Evolutionary conservation across 768 basidiomycete species (phyloP), one percentile per base, ranked within the genome.

Genomic region (Pleurotus tuoliensis): DNA sequence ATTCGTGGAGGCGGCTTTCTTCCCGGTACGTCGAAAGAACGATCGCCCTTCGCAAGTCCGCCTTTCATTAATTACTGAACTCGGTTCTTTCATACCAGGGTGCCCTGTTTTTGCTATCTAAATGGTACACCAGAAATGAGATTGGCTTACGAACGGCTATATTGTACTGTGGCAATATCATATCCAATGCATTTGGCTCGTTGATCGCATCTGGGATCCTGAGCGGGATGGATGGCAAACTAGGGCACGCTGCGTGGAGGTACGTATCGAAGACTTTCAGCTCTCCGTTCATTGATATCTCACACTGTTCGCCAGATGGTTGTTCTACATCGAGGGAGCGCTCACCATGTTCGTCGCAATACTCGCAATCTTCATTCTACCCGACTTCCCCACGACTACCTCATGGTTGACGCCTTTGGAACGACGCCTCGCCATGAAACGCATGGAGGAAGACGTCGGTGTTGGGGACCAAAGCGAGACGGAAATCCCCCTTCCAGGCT

Each of bases 101-200:
- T 16, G 59, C 63, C 18, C 30, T 64, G n/a, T 86, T 85, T 66
- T 71, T 87, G 4, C 72, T 88, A 34, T 86, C 86, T 2, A 86
- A 85, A 70, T 86, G 91, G 92, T 94, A 93, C 72, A 91, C 77
- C 55, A 81, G 79, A 20, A 76, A 78, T 41, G 92, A 94, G 68
- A 74, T 94, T 30, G 91, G 88, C 13, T 72, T 85, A 47, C 79
- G 90, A 51, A 89, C 83, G 8, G 89, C 89, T 3, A 68, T 89
- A 41, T 75, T 93, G 16, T 82, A 79, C 39, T 89, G 86, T 61
- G 92, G 92, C 5, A 87, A 81, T 64, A 77, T 94, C 20, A 84
- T 93, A 58, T 87, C 86, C 57, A 95, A 94, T 69, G 92, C 90
- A 0, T 93, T 94, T 64, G 92, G 92, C 1, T 78, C 89, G 1